Base-by-base conservation (phyloP, 75 land plant species). In the Selaginella tamariscina region DNA sequence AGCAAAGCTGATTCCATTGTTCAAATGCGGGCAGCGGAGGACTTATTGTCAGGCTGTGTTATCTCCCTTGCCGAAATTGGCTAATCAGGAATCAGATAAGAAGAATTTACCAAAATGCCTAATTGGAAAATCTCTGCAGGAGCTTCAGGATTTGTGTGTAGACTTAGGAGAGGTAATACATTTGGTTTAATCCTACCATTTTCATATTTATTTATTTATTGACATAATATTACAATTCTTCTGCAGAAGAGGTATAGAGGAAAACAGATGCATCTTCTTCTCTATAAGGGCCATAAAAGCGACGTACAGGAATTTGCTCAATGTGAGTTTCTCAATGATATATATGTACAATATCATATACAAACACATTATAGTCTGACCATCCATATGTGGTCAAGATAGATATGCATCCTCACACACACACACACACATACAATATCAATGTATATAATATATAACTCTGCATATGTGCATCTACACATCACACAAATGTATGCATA, bases 181-280 rank as follows among this genome's bases (percentile, higher is more conserved):
- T 39, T 39, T n/a, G n/a, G n/a, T n/a, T n/a, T n/a, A n/a, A n/a
- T n/a, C n/a, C n/a, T n/a, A n/a, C 49, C 49, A 39, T 5, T 15
- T 5, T 39, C 49, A 39, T 39, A 15, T n/a, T n/a, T n/a, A 39
- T 5, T 5, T 39, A 39, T 39, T 39, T 15, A 15, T 39, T 39
- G 49, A 5, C 49, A 39, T 15, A 5, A 15, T 39, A 15, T 39
- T 39, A 5, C 5, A 5, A 5, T 39, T 39, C 49, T 39, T 39
- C 15, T 70, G 54, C 74, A 89, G 98, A 77, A 87, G 84, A 85
- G 75, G 29, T 93, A 86, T 65, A 80, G 98, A 64, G 98, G 98
- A 54, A 93, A 79, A 77, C 98, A 93, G 64, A 72, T 93, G 13
- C 91, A 93, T 62, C 75, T 86, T 62, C 84, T 89, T 23, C 70